Percentiles rank a stretch among this genome's conserved stretches.
phyloP scores from a whole-genome alignment of 306 rosid species.

The Biancaea sappan region DNA sequence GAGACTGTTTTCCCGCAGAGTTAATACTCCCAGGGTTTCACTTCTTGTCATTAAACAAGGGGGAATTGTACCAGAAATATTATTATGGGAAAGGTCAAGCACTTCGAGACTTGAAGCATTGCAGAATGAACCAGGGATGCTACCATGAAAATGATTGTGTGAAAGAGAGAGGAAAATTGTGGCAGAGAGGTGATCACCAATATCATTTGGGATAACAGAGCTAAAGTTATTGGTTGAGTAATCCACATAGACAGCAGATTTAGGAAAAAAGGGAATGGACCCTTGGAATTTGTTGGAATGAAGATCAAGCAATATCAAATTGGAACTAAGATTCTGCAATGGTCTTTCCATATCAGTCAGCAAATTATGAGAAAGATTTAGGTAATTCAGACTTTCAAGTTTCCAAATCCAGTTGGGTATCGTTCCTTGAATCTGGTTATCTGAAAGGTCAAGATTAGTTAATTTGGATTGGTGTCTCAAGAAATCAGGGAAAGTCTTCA shows the following conservation, averaged over 20 bases:
- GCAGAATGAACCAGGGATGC: conserved; percentile 49
- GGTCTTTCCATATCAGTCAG: conserved; percentile 41
- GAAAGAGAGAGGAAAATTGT: conserved; percentile 41
- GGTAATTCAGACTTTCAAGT: conserved; percentile 11
- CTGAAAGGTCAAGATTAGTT: conserved; percentile 44
- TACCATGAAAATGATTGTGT: conserved; percentile 15
- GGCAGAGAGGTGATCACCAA: neutral
- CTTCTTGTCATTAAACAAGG: conserved; percentile 31
- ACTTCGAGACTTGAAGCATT: conserved; percentile 37
- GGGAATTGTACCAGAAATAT: conserved; percentile 41
- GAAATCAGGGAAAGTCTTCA: conserved; percentile 48
- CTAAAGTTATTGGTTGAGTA: conserved; percentile 46
- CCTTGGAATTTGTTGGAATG: conserved; percentile 48
- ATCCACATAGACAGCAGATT: conserved; percentile 21
- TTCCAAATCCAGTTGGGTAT: conserved; percentile 71
- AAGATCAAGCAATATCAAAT: conserved; percentile 38
- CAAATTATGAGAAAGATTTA: conserved; percentile 62
- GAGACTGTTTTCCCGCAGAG: conserved; percentile 40
- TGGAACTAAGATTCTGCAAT: conserved; percentile 1
- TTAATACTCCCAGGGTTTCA: conserved; percentile 35
- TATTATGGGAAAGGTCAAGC: conserved; percentile 53
- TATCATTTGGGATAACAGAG: conserved; percentile 24
- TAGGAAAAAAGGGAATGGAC: conserved; percentile 20
- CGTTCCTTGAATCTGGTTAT: conserved; percentile 44
- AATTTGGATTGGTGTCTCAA: conserved; percentile 43